Evolutionary conservation across 1,139 yeast species (phyloP).

Genomic region (Citeromyces siamensis): DNA sequence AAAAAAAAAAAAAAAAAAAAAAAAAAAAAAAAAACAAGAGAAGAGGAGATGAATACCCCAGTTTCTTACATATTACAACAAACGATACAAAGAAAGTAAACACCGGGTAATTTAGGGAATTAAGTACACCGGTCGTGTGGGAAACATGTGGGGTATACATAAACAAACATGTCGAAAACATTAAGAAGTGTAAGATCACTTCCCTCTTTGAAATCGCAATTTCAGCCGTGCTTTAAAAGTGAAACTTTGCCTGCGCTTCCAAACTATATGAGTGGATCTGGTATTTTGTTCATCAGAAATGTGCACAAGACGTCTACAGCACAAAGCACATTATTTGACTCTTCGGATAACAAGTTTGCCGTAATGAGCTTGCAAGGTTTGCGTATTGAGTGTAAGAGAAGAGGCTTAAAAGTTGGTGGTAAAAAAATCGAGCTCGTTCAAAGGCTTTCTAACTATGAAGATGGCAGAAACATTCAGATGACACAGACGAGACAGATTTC

Average conservation of each 20-base stretch:
- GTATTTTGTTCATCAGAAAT: conserved; percentile 17
- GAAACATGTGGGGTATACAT: too few species aligned
- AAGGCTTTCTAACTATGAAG: conserved; percentile 18
- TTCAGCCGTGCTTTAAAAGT: conserved; percentile 10
- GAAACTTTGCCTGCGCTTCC: conserved; percentile 9
- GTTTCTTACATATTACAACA: too few species aligned
- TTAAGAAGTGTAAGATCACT: conserved; percentile 22
- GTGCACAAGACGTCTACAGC: conserved; percentile 28
- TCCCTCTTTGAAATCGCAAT: conserved; percentile 19
- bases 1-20: too few species aligned
- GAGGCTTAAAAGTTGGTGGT: conserved; percentile 45
- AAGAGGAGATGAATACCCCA: too few species aligned
- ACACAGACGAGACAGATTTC: conserved; percentile 9
- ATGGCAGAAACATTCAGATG: background rate
- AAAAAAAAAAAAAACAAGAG: too few species aligned
- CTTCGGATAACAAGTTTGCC: conserved; percentile 17
- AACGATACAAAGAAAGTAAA: too few species aligned
- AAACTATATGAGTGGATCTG: conserved; percentile 9
- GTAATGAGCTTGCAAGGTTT: conserved; percentile 35
- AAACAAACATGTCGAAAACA: background rate
- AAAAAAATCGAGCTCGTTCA: conserved; percentile 40
- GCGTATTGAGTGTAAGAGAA: conserved; percentile 37
- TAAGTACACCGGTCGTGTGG: too few species aligned
- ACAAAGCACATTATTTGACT: conserved; percentile 21
- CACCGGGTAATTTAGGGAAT: too few species aligned